A percentile compares a stretch with the other conserved stretches of the same genome.
Evolutionary conservation across 805 yeast species (phyloP).

Genomic region (Zygotorulaspora sp.): DNA sequence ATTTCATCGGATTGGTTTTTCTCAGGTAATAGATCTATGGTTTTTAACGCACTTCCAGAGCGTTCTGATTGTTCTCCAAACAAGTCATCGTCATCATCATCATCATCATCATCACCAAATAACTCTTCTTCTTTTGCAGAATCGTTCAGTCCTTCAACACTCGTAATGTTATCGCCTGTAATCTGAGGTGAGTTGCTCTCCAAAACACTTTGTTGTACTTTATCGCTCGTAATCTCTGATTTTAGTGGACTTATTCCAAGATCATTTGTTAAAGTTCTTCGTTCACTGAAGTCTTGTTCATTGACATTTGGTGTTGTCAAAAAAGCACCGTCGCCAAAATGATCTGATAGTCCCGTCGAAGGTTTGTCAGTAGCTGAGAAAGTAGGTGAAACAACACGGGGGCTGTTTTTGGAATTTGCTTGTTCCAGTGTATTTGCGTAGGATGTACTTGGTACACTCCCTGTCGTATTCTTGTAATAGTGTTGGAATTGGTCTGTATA

Average conservation of each 20-base stretch:
- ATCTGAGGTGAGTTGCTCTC: not conserved
- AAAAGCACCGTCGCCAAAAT: constrained; percentile 15
- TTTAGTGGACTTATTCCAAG: constrained; percentile 19
- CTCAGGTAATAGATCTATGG: constrained; percentile 4
- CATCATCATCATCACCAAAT: constrained; percentile 26
- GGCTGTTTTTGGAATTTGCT: constrained; percentile 8
- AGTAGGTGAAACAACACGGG: constrained; percentile 13
- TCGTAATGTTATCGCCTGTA: not conserved
- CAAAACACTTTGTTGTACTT: not conserved
- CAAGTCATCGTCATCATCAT: constrained; percentile 33
- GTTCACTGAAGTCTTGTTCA: constrained; percentile 19
- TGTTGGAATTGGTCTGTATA: constrained; percentile 33
- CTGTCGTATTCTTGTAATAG: constrained; percentile 21
- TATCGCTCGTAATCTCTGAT: constrained; percentile 10
- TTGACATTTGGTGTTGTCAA: constrained; percentile 21
- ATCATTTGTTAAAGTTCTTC: constrained; percentile 9
- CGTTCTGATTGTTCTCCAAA: constrained; percentile 37
- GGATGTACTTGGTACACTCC: constrained; percentile 12
- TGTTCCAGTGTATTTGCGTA: constrained; percentile 9
- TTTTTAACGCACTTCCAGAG: constrained; percentile 17
- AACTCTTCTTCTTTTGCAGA: constrained; percentile 29
- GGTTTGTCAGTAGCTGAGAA: constrained; percentile 12
- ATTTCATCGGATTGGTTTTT: constrained; percentile 26
- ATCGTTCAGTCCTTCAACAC: constrained; percentile 4
- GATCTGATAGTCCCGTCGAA: constrained; percentile 11